Evolutionary conservation across 2,329 filamentous ascomycete genomes (phyloP).

Genomic region (Colletotrichum trifolii): DNA sequence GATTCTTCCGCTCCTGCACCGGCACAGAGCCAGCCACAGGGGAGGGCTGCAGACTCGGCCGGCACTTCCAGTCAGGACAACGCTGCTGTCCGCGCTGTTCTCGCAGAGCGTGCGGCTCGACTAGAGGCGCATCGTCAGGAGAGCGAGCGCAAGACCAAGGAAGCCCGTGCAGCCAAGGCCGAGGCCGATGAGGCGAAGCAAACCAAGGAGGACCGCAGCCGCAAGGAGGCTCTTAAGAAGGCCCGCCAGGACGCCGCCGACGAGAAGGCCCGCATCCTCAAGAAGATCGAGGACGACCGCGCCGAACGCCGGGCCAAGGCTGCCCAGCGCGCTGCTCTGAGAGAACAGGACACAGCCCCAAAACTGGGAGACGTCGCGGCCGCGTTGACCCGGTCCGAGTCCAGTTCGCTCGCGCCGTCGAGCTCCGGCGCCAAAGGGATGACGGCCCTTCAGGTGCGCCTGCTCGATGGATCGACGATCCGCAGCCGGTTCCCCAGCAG

Average conservation of each 20-base stretch:
- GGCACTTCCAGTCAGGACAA: background rate
- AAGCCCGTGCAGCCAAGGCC: conserved; percentile 60
- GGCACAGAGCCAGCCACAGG: conserved; percentile 30
- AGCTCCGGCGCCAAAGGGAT: conserved; percentile 41
- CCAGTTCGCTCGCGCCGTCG: conserved; percentile 45
- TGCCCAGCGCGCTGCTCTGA: conserved; percentile 59
- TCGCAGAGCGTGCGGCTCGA: conserved; percentile 62
- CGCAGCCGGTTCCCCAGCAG: conserved; percentile 74
- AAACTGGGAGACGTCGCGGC: conserved; percentile 45
- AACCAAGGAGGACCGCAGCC: conserved; percentile 52
- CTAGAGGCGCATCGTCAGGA: conserved; percentile 55
- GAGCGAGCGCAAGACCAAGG: conserved; percentile 60
- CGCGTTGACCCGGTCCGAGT: conserved; percentile 45
- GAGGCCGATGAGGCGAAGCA: conserved; percentile 45
- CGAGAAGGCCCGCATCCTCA: conserved; percentile 77
- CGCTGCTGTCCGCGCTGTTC: conserved; percentile 47
- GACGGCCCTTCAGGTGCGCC: conserved; percentile 77
- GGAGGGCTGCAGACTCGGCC: too few relatives aligned
- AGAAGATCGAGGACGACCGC: conserved; percentile 82
- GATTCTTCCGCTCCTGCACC: conserved; percentile 5
- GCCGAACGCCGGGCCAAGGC: conserved; percentile 70
- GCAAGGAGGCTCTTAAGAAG: conserved; percentile 68
- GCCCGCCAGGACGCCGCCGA: conserved; percentile 73
- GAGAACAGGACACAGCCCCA: conserved; percentile 40
- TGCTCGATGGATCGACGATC: conserved; percentile 86